Evolutionary conservation across 306 rosid species (phyloP).

Genomic region (Rosa multiflora): DNA sequence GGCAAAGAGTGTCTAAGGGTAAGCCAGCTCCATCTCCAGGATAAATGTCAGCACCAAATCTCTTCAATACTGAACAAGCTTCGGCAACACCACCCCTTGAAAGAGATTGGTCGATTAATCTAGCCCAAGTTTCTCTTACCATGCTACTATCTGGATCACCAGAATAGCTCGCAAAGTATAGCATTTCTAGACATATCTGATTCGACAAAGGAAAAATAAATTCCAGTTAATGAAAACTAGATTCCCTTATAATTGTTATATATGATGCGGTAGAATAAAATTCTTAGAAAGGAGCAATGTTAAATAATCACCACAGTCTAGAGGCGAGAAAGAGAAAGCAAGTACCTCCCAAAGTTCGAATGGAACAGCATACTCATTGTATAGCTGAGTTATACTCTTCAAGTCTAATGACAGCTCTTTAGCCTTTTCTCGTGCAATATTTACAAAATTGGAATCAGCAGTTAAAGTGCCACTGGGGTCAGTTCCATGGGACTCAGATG

Average conservation of each 20-base stretch:
- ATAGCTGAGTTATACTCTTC: conserved; percentile 87
- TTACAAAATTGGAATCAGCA: conserved; percentile 46
- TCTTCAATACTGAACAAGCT: conserved; percentile 86
- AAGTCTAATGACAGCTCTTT: conserved; percentile 76
- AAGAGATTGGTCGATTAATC: conserved; percentile 89
- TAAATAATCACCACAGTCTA: neutral
- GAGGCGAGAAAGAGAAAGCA: conserved; percentile 8
- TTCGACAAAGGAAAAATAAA: conserved; percentile 30
- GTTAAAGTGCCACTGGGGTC: conserved; percentile 37
- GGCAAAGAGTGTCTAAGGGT: conserved; percentile 80
- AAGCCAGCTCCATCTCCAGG: conserved; percentile 88
- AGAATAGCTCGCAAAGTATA: conserved; percentile 91
- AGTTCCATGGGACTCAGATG: conserved; percentile 54
- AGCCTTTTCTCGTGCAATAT: conserved; percentile 57
- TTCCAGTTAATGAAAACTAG: conserved; percentile 1
- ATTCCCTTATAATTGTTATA: neutral
- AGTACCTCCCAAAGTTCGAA: conserved; percentile 97
- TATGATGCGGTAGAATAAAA: neutral
- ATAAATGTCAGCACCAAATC: conserved; percentile 94
- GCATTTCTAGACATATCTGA: conserved; percentile 91
- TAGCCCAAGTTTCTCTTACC: conserved; percentile 89
- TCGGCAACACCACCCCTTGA: conserved; percentile 91
- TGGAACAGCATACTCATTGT: conserved; percentile 96
- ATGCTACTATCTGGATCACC: conserved; percentile 83
- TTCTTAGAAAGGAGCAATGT: neutral